Evolutionary conservation across 2,329 filamentous ascomycete species (phyloP).

Genomic region (Arthrobotrys megalospora): DNA sequence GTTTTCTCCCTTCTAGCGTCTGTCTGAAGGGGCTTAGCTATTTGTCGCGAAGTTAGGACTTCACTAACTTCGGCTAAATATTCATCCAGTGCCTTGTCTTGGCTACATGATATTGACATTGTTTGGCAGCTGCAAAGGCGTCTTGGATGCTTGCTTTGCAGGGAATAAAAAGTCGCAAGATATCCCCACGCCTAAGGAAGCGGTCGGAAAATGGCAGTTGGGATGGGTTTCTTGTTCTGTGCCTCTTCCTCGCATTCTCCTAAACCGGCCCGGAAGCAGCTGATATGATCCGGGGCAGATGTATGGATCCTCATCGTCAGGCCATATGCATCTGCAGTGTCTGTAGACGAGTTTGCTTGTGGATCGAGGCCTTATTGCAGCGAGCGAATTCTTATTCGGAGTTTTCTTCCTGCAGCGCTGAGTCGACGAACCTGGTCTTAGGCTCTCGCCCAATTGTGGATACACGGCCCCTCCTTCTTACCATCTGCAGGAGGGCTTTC

Average conservation of each 20-base stretch:
- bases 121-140: conserved; percentile 21
- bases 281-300: conserved; percentile 45
- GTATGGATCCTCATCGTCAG: conserved; percentile 35
- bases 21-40: neutral
- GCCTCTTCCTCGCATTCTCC: conserved; percentile 25
- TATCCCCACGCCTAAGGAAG: conserved; percentile 1
- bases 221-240: conserved; percentile 15
- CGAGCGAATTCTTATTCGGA: conserved; percentile 7
- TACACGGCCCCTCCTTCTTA: conserved; percentile 13
- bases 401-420: conserved; percentile 18
- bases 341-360: conserved; percentile 41
- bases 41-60: conserved; percentile 28
- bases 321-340: conserved; percentile 48
- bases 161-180: neutral
- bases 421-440: neutral
- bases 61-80: conserved; percentile 55
- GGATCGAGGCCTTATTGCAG: conserved; percentile 10
- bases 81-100: conserved; percentile 30
- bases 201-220: conserved; percentile 17
- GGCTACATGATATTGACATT: conserved; percentile 17
- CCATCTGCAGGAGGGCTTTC: conserved; percentile 12
- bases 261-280: conserved; percentile 48
- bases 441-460: conserved; percentile 39
- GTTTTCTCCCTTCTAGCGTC: conserved; percentile 2
- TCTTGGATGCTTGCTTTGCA: conserved; percentile 18